Conservation (phyloP, 306 rosid genomes). For the Dryas octopetala region DNA sequence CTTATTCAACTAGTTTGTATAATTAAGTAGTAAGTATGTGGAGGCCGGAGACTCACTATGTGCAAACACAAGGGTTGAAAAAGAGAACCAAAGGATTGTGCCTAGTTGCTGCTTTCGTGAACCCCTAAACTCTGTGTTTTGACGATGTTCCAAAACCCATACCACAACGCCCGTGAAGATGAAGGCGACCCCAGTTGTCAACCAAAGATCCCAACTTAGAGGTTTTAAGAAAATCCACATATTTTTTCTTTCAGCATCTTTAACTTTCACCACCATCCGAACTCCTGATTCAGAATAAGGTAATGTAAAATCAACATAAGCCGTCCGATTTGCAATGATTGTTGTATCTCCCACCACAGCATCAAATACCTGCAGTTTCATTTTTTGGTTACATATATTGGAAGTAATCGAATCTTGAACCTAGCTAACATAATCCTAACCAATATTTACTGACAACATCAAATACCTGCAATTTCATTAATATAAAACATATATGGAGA, state of each 20-base stretch:
- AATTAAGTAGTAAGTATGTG: no score
- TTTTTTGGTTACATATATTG: no score
- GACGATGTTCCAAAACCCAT: constrained; percentile 34
- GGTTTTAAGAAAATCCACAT: constrained; percentile 52
- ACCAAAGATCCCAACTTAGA: constrained; percentile 45
- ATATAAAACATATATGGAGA: no score
- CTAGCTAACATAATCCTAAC: no score
- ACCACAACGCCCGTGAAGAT: constrained; percentile 31
- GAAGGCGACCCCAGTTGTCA: constrained; percentile 24
- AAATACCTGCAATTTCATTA: no score
- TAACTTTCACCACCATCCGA: constrained; percentile 35
- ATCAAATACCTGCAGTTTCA: constrained; percentile 21
- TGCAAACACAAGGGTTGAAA: constrained; percentile 40
- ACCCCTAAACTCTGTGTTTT: constrained; percentile 31
- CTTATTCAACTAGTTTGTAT: no score
- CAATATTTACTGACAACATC: no score
- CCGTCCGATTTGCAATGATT: constrained; percentile 32
- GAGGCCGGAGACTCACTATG: constrained; percentile 28
- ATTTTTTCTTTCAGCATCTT: constrained; percentile 17
- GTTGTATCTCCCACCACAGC: constrained; percentile 46
- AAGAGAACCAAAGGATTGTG: constrained; percentile 37
- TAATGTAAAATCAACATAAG: constrained; percentile 40
- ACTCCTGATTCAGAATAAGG: constrained; percentile 46
- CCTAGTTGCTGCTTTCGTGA: constrained; percentile 19
- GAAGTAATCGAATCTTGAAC: no score